Conservation (phyloP, 805 yeast species). For the Candida maltosa region DNA sequence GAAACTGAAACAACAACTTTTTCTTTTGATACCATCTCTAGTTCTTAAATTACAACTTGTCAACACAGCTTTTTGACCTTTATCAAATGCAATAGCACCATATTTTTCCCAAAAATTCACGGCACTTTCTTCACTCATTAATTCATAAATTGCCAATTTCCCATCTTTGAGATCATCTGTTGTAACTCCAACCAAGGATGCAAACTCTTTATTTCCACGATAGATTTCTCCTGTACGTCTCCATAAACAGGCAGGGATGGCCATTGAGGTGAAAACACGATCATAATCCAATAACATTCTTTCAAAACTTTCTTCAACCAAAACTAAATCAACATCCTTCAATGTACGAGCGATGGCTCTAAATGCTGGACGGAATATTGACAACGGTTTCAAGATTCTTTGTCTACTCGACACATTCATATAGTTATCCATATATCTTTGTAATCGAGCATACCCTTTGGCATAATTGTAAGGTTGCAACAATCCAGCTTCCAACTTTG, state of each 20-base stretch:
- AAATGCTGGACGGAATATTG: slow-evolving; percentile 87
- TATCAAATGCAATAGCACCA: slow-evolving; percentile 93
- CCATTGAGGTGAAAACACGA: slow-evolving; percentile 94
- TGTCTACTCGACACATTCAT: slow-evolving; percentile 84
- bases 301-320: slow-evolving; percentile 93
- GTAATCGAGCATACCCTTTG: slow-evolving; percentile 85
- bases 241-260: slow-evolving; percentile 97
- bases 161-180: slow-evolving; percentile 93
- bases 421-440: slow-evolving; percentile 86
- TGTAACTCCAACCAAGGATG: slow-evolving; percentile 82
- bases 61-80: slow-evolving; percentile 90
- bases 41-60: slow-evolving; percentile 88
- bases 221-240: slow-evolving; percentile 95
- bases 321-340: slow-evolving; percentile 84
- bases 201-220: slow-evolving; percentile 94
- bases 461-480: slow-evolving; percentile 92
- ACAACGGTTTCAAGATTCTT: slow-evolving; percentile 79
- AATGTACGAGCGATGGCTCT: slow-evolving; percentile 87
- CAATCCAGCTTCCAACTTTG: slow-evolving; percentile 90
- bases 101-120: slow-evolving; percentile 97
- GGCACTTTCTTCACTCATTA: slow-evolving; percentile 94
- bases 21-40: slow-evolving; percentile 73
- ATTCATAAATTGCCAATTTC: slow-evolving; percentile 83
- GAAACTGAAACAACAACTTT: slow-evolving; percentile 90
- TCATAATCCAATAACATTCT: slow-evolving; percentile 91